Conservation (phyloP, 176 grass and related monocot species). For the Cenchrus purpureus region DNA sequence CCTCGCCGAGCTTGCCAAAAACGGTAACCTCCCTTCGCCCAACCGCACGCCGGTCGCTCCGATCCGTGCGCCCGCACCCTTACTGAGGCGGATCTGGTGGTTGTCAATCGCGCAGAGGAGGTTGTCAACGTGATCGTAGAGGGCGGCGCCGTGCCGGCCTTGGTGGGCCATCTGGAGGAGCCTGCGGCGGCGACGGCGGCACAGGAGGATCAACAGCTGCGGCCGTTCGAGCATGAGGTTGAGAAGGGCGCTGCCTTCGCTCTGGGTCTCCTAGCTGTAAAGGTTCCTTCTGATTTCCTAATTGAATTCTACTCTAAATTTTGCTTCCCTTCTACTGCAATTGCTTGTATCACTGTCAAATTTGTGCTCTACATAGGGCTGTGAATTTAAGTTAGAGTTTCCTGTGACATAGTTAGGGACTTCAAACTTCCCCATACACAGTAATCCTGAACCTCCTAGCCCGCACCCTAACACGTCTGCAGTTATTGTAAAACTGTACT, state of each 20-base stretch:
- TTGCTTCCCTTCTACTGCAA: conserved; percentile 6
- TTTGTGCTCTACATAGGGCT: background rate
- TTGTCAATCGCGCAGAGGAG: conserved; percentile 63
- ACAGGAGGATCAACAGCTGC: conserved; percentile 56
- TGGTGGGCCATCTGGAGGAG: conserved; percentile 82
- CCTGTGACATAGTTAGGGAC: background rate
- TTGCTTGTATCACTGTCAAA: conserved; percentile 25
- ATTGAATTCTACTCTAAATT: conserved; percentile 18
- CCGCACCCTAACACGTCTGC: background rate
- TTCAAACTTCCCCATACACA: background rate
- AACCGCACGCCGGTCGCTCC: conserved; percentile 10
- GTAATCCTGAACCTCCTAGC: background rate
- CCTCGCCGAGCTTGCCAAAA: conserved; percentile 93
- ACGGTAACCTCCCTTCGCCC: conserved; percentile 53
- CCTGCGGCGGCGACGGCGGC: conserved; percentile 40
- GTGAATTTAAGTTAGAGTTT: background rate
- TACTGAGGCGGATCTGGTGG: conserved; percentile 56
- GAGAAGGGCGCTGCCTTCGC: conserved; percentile 98
- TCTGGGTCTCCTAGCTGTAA: conserved; percentile 95
- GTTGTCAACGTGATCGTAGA: conserved; percentile 94
- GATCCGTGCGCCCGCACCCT: conserved; percentile 32
- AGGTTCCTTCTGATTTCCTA: conserved; percentile 52
- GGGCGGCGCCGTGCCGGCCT: conserved; percentile 80
- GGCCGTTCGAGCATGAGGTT: conserved; percentile 90
- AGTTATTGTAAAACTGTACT: conserved; percentile 20